These are phyloP conservation scores for Tillandsia leiboldiana DNA, from an alignment of 176 grass and related monocot genomes.

Conservation along the genomic window DNA sequence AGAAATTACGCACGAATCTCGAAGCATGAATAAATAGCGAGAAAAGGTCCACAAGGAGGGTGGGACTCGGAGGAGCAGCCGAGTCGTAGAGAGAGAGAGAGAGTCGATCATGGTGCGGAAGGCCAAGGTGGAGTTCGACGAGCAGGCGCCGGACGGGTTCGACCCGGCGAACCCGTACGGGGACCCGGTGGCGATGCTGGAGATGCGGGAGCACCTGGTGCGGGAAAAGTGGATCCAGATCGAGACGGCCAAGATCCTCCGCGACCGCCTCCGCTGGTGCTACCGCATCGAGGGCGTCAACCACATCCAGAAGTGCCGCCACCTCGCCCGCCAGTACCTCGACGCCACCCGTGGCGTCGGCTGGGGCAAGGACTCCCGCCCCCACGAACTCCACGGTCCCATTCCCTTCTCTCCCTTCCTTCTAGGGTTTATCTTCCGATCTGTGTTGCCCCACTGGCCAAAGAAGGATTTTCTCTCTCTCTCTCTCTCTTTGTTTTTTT, in stretches of 20 bases:
- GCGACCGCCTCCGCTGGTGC: constrained; percentile 92
- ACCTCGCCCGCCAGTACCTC: constrained; percentile 90
- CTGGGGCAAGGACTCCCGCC: constrained; percentile 85
- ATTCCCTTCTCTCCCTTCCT: not conserved
- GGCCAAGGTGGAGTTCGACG: constrained; percentile 95
- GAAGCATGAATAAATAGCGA: too few relatives aligned
- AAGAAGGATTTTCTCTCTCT: not conserved
- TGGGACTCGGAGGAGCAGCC: not conserved
- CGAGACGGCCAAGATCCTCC: constrained; percentile 97
- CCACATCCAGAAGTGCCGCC: constrained; percentile 82
- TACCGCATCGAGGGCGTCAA: constrained; percentile 92
- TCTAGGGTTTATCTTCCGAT: not conserved
- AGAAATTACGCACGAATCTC: too few relatives aligned
- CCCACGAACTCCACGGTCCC: constrained; percentile 58
- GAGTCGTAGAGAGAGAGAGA: not conserved
- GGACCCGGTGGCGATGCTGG: constrained; percentile 96
- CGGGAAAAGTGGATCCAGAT: constrained; percentile 99
- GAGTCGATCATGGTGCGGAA: constrained; percentile 68
- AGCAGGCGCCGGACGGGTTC: constrained; percentile 72
- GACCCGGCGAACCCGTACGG: constrained; percentile 80
- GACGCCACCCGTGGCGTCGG: constrained; percentile 80
- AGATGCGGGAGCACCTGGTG: constrained; percentile 85
- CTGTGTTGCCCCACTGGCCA: too few relatives aligned
- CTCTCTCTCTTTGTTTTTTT: not conserved
- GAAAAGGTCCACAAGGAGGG: too few relatives aligned